A percentile compares a stretch with the other conserved stretches of the same genome.
Evolutionary conservation across 139 green algal species (phyloP).

Genomic region (Astrephomene gubernaculifera): DNA sequence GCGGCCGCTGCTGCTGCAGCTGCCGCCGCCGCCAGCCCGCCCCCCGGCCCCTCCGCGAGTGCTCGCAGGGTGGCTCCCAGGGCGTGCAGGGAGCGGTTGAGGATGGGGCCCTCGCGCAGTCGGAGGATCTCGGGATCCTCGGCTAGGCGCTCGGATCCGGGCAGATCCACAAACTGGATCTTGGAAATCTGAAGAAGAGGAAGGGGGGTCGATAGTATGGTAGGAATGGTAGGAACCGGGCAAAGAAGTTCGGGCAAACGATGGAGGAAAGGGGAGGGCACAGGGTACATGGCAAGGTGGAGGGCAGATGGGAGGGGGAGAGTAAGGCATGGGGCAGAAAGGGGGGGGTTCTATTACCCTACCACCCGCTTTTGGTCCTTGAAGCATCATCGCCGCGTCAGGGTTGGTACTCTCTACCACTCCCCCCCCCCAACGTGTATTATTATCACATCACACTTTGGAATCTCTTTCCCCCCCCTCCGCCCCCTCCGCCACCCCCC

Average conservation of each 20-base stretch:
- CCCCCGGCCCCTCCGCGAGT: constrained; percentile 25
- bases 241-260: too few species aligned
- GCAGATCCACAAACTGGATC: constrained; percentile 73
- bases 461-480: too few species aligned
- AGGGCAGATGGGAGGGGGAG: neutral
- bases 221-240: too few species aligned
- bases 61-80: constrained; percentile 32
- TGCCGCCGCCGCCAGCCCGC: constrained; percentile 15
- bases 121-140: constrained; percentile 79
- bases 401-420: too few species aligned
- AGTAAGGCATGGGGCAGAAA: neutral
- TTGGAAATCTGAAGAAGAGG: constrained; percentile 25
- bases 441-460: too few species aligned
- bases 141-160: constrained; percentile 72
- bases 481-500: too few species aligned
- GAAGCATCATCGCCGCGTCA: too few species aligned
- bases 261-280: neutral
- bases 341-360: too few species aligned
- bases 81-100: constrained; percentile 33
- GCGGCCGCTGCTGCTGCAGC: constrained; percentile 3
- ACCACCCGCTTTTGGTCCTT: too few species aligned
- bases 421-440: neutral
- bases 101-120: constrained; percentile 58
- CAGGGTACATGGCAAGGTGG: neutral
- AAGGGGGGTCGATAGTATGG: too few species aligned